Evolutionary conservation across 1,284 basidiomycete species (phyloP).

Genomic region (Leccinum solheimii): DNA sequence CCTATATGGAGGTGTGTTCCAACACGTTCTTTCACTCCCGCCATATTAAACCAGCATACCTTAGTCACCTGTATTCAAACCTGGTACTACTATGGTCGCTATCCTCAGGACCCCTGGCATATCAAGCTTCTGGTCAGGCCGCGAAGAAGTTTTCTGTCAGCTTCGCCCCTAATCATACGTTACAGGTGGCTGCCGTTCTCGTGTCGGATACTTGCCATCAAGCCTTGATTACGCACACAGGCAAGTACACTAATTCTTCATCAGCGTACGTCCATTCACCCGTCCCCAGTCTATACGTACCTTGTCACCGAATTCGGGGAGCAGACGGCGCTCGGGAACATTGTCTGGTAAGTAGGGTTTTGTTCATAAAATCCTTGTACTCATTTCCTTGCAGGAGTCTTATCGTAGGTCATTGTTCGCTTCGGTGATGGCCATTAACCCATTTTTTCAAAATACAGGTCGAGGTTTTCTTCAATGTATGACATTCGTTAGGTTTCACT

Average conservation of each 20-base stretch:
- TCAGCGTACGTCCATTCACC: not conserved
- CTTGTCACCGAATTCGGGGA: constrained; percentile 31
- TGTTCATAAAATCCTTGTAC: not conserved
- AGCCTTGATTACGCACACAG: constrained; percentile 55
- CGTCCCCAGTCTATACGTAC: constrained; percentile 54
- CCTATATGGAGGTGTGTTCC: constrained; percentile 51
- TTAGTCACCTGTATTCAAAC: constrained; percentile 60
- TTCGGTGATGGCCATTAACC: constrained; percentile 1
- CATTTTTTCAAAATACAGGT: constrained; percentile 17
- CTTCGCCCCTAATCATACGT: not conserved
- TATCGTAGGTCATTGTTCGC: constrained; percentile 37
- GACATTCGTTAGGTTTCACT: not conserved
- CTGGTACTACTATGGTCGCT: constrained; percentile 54
- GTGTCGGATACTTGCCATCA: constrained; percentile 57
- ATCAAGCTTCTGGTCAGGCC: constrained; percentile 45
- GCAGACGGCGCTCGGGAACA: constrained; percentile 31
- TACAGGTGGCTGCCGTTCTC: constrained; percentile 51
- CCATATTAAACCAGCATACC: not conserved
- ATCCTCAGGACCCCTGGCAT: constrained; percentile 50
- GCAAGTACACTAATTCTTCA: constrained; percentile 33
- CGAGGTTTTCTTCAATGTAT: constrained; percentile 43
- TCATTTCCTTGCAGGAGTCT: constrained; percentile 43
- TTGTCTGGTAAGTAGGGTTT: constrained; percentile 47
- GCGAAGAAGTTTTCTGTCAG: not conserved
- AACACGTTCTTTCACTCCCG: not conserved